Conservation (phyloP, 2,329 filamentous ascomycete genomes). For the Leptographium lundbergii region DNA sequence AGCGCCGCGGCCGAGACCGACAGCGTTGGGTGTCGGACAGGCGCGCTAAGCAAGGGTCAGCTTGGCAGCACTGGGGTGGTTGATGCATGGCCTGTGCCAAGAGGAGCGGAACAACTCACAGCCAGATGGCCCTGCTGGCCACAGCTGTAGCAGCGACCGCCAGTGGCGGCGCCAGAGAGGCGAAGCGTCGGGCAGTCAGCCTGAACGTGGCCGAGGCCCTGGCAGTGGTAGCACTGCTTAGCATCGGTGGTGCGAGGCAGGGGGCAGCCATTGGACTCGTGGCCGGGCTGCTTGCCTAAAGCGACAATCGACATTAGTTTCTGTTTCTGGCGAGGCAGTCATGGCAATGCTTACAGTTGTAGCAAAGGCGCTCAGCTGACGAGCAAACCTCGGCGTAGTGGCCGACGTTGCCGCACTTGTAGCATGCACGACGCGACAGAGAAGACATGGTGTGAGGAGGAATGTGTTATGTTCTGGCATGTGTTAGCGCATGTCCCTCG, state of each 20-base stretch:
- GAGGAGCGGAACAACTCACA: slow-evolving; percentile 34
- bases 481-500: background rate
- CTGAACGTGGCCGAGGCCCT: slow-evolving; percentile 95
- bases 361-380: slow-evolving; percentile 95
- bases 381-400: slow-evolving; percentile 87
- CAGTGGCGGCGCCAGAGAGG: slow-evolving; percentile 67
- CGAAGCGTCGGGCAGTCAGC: slow-evolving; percentile 96
- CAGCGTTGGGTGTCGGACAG: slow-evolving; percentile 63
- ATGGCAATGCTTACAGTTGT: slow-evolving; percentile 66
- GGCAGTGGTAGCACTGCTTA: slow-evolving; percentile 99
- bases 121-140: slow-evolving; percentile 87
- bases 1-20: slow-evolving; percentile 51
- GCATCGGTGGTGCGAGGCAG: slow-evolving; percentile 93
- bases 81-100: background rate
- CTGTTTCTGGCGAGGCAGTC: background rate
- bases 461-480: slow-evolving; percentile 1
- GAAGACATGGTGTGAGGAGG: slow-evolving; percentile 51
- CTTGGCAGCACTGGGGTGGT: too few species aligned
- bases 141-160: slow-evolving; percentile 93
- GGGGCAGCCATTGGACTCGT: slow-evolving; percentile 97
- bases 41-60: slow-evolving; percentile 43
- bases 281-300: slow-evolving; percentile 71
- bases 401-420: slow-evolving; percentile 73
- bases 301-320: slow-evolving; percentile 12
- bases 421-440: slow-evolving; percentile 70